Base-by-base conservation (phyloP, 768 basidiomycete genomes). In the Mycena crocata region DNA sequence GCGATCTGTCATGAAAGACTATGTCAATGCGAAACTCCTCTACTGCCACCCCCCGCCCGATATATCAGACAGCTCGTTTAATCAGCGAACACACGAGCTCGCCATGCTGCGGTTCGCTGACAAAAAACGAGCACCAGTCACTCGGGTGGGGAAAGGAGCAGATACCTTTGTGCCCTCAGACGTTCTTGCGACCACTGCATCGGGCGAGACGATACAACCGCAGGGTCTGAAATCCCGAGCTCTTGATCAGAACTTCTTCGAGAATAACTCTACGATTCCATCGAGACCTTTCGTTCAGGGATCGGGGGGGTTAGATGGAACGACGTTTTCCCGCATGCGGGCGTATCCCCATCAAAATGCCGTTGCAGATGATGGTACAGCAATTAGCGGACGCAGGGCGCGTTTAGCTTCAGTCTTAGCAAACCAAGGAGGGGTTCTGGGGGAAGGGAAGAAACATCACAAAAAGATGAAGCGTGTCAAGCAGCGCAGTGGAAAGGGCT, bases 1-100 rank as follows among this genome's bases (percentile, higher is more conserved):
- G 19, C 89, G 98, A 64, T 92, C 92, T 74, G 84, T 99, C 61
- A 85, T 99, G 52, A 99, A 99, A 78, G 98, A 99, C 80, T 99
- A 96, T 74, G 96, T 99, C 66, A 96, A 93, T 71, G 98, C 93
- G 28, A 95, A 94, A 72, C 84, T 99, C 0, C 84, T 99, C 12
- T 98, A 87, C 77, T 95, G 94, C 70, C 93, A 97, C 69, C 89
- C 94, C 19, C 93, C 97, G n/a, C 95, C 96, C 1, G 88, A 81
- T 14, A 78, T 87, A 5, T 74, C 86, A 2, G 86, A 90, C 32
- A 84, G 87, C 51, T 81, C 81, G 1, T 99, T 96, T 83, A 99
- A 99, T 79, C 75, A 84, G 55, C 82, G 85, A 50, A 91, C 90
- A 15, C 87, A 92, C 59, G 83, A 88, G 49, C 78, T 89, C 24